Evolutionary conservation across 1,139 yeast species (phyloP).

Genomic region (Casaregolazyma lundiana): DNA sequence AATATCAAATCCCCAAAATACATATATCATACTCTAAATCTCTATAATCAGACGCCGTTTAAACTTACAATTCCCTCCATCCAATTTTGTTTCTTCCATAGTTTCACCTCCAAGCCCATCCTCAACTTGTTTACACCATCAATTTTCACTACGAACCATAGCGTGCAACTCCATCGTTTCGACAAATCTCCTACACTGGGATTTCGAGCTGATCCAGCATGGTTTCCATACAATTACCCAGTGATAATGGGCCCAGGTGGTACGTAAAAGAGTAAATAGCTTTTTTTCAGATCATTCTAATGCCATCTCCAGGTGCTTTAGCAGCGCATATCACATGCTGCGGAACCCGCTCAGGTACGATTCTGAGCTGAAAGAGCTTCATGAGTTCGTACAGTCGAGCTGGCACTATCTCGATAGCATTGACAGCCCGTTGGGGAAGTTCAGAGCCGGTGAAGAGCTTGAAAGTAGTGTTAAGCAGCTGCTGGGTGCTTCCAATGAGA

Average conservation of each 20-base stretch:
- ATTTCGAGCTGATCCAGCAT: background rate
- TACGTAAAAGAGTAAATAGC: background rate
- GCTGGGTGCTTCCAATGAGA: slow-evolving; percentile 16
- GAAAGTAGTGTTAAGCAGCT: background rate
- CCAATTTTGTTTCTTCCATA: too few relatives aligned
- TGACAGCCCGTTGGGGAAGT: background rate
- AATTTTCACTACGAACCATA: background rate
- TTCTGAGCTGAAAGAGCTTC: background rate
- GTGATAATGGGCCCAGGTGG: background rate
- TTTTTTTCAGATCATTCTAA: background rate
- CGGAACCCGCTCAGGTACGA: background rate
- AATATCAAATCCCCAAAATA: too few relatives aligned
- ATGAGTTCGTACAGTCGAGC: background rate
- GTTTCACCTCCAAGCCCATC: too few relatives aligned
- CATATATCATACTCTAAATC: too few relatives aligned
- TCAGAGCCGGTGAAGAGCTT: background rate
- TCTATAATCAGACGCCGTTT: too few relatives aligned
- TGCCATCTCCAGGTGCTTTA: background rate
- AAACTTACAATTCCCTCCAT: too few relatives aligned
- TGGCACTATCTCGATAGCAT: background rate
- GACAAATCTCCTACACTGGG: background rate
- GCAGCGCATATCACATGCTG: background rate
- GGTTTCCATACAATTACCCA: background rate
- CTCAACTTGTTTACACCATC: background rate
- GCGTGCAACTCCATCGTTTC: background rate